These are phyloP conservation scores for Aureobasidium subglaciale DNA, from an alignment of 2,329 filamentous ascomycete species.

Conservation along the genomic window DNA sequence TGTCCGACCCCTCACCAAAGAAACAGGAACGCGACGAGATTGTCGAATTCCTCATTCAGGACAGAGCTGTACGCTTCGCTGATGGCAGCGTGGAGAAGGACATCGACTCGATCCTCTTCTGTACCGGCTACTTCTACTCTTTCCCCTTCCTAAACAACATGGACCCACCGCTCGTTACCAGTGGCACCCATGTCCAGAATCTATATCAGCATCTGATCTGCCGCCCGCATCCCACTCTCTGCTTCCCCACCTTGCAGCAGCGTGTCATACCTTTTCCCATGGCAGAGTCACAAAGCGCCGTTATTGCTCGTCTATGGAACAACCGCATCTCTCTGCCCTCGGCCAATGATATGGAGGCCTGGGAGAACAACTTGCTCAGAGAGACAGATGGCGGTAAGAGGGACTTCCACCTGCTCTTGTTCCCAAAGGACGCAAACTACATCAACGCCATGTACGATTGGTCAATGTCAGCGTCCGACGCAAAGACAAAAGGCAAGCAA, in stretches of 20 bases:
- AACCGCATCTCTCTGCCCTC: conserved; percentile 61
- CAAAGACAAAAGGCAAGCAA: conserved; percentile 50
- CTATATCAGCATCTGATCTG: conserved; percentile 77
- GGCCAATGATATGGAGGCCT: conserved; percentile 56
- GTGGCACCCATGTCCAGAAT: conserved; percentile 62
- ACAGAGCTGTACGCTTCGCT: conserved; percentile 58
- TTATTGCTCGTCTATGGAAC: conserved; percentile 70
- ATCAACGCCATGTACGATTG: conserved; percentile 63
- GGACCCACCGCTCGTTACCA: conserved; percentile 52
- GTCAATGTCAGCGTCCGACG: conserved; percentile 41
- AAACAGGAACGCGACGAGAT: conserved; percentile 55
- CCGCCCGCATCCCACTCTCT: conserved; percentile 67
- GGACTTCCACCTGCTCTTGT: conserved; percentile 49
- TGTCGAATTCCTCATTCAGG: conserved; percentile 45
- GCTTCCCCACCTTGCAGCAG: conserved; percentile 68
- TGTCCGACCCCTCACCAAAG: conserved; percentile 34
- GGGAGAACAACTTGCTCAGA: conserved; percentile 48
- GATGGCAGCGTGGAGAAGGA: conserved; percentile 58
- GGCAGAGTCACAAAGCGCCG: conserved; percentile 69
- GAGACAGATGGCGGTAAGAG: conserved; percentile 42
- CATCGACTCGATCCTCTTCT: conserved; percentile 75
- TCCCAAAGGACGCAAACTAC: conserved; percentile 59
- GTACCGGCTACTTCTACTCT: conserved; percentile 82
- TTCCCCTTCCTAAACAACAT: conserved; percentile 61
- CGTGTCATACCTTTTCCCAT: conserved; percentile 84